Conservation (phyloP, 495 filamentous ascomycete species). For the Poronia punctata region DNA sequence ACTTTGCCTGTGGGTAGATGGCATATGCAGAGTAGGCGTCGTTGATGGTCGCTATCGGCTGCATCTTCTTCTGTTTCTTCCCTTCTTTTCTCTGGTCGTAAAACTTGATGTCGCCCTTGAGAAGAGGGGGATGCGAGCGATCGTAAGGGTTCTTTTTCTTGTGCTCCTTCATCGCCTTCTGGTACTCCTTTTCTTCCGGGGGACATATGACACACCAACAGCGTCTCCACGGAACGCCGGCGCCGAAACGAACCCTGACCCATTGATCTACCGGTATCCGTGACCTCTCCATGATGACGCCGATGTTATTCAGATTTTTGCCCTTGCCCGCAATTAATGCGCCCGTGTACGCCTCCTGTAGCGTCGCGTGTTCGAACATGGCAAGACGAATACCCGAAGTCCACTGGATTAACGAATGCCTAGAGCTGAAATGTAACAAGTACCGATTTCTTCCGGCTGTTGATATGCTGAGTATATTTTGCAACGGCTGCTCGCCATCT, state of each 20-base stretch:
- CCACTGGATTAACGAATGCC: slow-evolving; percentile 91
- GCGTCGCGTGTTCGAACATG: slow-evolving; percentile 87
- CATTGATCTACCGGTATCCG: slow-evolving; percentile 79
- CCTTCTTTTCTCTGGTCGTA: slow-evolving; percentile 64
- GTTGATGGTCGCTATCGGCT: slow-evolving; percentile 83
- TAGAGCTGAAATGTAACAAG: slow-evolving; percentile 89
- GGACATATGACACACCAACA: slow-evolving; percentile 94
- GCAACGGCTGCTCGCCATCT: slow-evolving; percentile 65
- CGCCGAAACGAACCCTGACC: slow-evolving; percentile 92
- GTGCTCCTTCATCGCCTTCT: slow-evolving; percentile 70
- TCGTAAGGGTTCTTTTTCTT: slow-evolving; percentile 87
- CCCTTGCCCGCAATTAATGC: slow-evolving; percentile 94
- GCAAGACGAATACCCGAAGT: slow-evolving; percentile 88
- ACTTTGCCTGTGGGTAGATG: slow-evolving; percentile 90
- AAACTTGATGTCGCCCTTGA: slow-evolving; percentile 88
- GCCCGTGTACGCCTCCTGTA: slow-evolving; percentile 96
- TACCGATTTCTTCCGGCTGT: slow-evolving; percentile 95
- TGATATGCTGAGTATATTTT: slow-evolving; percentile 91
- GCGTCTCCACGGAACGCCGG: slow-evolving; percentile 90
- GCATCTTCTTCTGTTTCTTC: slow-evolving; percentile 87
- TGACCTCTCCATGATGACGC: slow-evolving; percentile 71
- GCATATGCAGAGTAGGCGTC: slow-evolving; percentile 90
- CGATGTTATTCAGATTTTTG: slow-evolving; percentile 78
- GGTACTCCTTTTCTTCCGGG: slow-evolving; percentile 84
- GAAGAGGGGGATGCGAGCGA: slow-evolving; percentile 49